Evolutionary conservation across 202 grass and related monocot genomes (phyloP).

Genomic region (Panicum hallii): DNA sequence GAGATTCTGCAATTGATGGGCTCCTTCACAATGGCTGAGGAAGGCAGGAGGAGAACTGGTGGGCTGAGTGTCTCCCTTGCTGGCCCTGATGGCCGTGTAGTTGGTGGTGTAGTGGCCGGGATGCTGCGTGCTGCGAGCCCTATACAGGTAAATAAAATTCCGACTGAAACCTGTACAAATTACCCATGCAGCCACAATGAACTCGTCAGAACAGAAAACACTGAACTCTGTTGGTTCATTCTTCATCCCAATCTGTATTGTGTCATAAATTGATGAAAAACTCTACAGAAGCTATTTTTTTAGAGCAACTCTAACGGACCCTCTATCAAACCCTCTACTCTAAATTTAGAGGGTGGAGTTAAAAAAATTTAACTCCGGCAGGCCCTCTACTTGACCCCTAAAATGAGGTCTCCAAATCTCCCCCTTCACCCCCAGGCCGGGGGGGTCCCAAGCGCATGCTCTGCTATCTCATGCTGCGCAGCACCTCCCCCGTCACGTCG

Average conservation of each 20-base stretch:
- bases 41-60: constrained; percentile 50
- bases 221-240: neutral
- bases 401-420: too few species aligned
- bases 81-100: constrained; percentile 44
- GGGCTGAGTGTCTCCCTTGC: constrained; percentile 71
- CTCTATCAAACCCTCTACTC: too few species aligned
- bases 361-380: too few species aligned
- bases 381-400: too few species aligned
- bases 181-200: neutral
- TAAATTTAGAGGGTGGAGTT: too few species aligned
- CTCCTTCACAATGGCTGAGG: constrained; percentile 86
- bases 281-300: neutral
- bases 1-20: constrained; percentile 95
- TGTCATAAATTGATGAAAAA: too few species aligned
- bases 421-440: too few species aligned
- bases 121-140: constrained; percentile 81
- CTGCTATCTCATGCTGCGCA: too few species aligned
- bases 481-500: too few species aligned
- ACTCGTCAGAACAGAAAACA: neutral
- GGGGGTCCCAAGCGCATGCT: too few species aligned
- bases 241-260: neutral
- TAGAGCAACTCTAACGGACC: too few species aligned
- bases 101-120: constrained; percentile 68
- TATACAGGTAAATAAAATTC: constrained; percentile 75
- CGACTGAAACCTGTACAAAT: neutral